These are phyloP conservation scores for Picochlorum sp. DNA, from an alignment of 139 green algal genomes.

Conservation along the genomic window DNA sequence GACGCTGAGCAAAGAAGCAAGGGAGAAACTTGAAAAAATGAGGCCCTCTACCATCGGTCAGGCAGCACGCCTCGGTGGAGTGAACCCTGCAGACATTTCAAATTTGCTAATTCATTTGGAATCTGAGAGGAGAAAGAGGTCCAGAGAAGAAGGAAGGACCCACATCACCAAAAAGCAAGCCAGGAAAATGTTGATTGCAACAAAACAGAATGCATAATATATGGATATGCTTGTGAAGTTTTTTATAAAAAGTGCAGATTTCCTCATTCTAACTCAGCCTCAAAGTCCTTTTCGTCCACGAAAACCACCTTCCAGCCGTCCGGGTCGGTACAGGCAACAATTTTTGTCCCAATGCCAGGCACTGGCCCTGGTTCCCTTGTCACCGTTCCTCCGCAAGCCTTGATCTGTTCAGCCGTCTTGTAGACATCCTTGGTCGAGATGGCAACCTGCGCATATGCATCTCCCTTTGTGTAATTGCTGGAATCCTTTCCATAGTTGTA, in stretches of 20 bases:
- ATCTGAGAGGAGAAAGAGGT: conserved; percentile 21
- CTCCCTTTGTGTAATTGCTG: conserved; percentile 56
- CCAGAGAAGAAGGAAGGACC: conserved; percentile 18
- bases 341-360: conserved; percentile 60
- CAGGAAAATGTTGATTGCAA: neutral
- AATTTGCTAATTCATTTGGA: conserved; percentile 87
- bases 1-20: conserved; percentile 76
- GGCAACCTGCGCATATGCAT: conserved; percentile 73
- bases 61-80: conserved; percentile 80
- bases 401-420: conserved; percentile 71
- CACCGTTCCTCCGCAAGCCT: conserved; percentile 51
- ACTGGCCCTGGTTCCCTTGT: conserved; percentile 37
- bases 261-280: conserved; percentile 39
- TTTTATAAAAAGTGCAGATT: neutral
- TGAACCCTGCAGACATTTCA: conserved; percentile 90
- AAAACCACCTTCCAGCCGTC: conserved; percentile 56
- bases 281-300: conserved; percentile 62
- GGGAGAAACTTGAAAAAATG: conserved; percentile 84
- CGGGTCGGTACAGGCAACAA: conserved; percentile 53
- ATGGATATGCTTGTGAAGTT: neutral
- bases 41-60: conserved; percentile 79
- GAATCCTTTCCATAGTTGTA: conserved; percentile 74
- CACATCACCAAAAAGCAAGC: conserved; percentile 8
- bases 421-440: conserved; percentile 66
- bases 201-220: neutral